Evolutionary conservation across 176 grass and related monocot species (phyloP), one percentile per base, ranked within the genome.

Genomic region (Carex scoparia): DNA sequence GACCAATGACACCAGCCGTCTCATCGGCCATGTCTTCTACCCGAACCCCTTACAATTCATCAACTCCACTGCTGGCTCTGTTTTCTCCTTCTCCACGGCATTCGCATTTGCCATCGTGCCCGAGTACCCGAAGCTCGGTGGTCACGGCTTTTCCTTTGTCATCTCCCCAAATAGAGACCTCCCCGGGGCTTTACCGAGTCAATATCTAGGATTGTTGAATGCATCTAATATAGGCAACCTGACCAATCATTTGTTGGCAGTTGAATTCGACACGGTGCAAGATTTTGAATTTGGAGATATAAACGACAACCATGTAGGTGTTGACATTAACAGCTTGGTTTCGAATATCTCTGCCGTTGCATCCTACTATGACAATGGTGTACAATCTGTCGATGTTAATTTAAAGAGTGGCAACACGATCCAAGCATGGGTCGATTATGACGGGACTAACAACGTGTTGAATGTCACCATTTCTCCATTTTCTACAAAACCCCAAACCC

Each of bases 201-300:
- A 94, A 87, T 97, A 94, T 71, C 87, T 97, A 0, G 95, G 94
- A 2, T 63, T 97, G 3, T 61, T 94, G 84, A 88, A 86, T 91
- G 81, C 91, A 78, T 56, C 28, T 46, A 89, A 93, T 81, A 2
- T 71, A 14, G 92, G 95, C 37, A 97, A 97, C 84, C 65, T 82
- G 30, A 91, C 89, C 38, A 94, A 97, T 88, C 95, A 97, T 77
- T 42, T 97, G 10, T 93, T 97, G 79, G 92, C 95, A 54, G 65
- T 97, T 1, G 95, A 97, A 89, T 97, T 97, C 82, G 92, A 97
- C 81, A 97, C 95, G 28, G 92, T 97, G 10, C 91, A 94, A 91
- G 92, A 97, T 88, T 94, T 94, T 66, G 95, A 97, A 87, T 94
- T 97, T 88, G 82, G 69, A 14, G 95, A 97, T 72, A 89, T 97